Conservation (phyloP, 257 asterid genomes). For the Schizonepeta tenuifolia region DNA sequence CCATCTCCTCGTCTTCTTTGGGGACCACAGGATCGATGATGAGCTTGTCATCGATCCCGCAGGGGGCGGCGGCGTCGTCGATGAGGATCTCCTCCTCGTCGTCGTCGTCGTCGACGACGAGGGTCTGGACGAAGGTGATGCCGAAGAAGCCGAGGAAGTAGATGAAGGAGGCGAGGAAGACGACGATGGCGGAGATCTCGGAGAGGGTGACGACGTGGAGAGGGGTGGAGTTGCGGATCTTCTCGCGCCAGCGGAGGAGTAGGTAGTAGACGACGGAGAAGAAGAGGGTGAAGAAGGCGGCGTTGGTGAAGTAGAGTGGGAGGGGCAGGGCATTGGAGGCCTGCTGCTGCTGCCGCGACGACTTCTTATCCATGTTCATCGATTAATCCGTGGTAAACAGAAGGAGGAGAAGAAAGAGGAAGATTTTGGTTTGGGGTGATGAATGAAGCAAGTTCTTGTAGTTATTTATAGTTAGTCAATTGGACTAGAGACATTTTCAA, state of each 20-base stretch:
- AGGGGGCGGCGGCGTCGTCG: too few species aligned
- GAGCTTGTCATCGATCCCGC: neutral
- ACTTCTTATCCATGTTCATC: neutral
- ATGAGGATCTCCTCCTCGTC: too few species aligned
- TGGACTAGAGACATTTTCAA: too few species aligned
- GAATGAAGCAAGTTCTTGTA: slow-evolving; percentile 1
- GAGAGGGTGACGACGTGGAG: slow-evolving; percentile 45
- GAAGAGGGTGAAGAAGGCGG: slow-evolving; percentile 43
- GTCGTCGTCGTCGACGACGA: slow-evolving; percentile 41
- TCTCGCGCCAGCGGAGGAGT: slow-evolving; percentile 48
- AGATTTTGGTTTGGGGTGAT: neutral
- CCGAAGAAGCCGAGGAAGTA: slow-evolving; percentile 52
- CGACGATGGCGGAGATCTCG: slow-evolving; percentile 45
- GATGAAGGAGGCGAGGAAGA: slow-evolving; percentile 49
- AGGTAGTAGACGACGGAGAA: slow-evolving; percentile 52
- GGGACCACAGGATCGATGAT: too few species aligned
- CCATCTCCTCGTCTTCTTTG: slow-evolving; percentile 44
- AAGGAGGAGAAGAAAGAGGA: neutral
- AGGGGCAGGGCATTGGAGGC: slow-evolving; percentile 42
- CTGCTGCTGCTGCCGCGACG: neutral
- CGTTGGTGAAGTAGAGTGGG: slow-evolving; percentile 47
- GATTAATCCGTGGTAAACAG: too few species aligned
- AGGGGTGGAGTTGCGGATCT: slow-evolving; percentile 50
- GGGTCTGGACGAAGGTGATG: slow-evolving; percentile 38
- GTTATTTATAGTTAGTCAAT: slow-evolving; percentile 20